Evolutionary conservation across 371 early-diverging fungal species (phyloP).

Genomic region (Rhizopus microsporus): DNA sequence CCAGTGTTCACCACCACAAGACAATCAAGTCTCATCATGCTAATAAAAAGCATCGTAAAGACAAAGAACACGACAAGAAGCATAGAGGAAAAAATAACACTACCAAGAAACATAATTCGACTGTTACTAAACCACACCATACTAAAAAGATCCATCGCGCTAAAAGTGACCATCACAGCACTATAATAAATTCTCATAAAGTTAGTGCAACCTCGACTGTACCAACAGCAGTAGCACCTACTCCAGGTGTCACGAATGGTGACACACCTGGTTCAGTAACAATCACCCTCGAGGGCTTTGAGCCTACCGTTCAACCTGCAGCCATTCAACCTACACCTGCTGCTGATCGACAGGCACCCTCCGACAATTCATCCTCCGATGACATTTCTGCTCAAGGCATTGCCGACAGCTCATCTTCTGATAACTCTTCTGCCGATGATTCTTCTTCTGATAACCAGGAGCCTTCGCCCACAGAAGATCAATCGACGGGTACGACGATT

Average conservation of each 20-base stretch:
- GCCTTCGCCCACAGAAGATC: background rate
- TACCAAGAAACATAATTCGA: background rate
- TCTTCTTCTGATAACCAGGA: background rate
- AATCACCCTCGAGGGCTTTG: background rate
- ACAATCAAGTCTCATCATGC: background rate
- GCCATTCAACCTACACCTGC: background rate
- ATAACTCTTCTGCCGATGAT: background rate
- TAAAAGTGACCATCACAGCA: background rate
- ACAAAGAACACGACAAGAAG: slow-evolving; percentile 1
- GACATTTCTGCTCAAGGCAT: background rate
- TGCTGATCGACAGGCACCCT: background rate
- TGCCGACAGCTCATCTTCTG: background rate
- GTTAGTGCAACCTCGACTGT: slow-evolving; percentile 1
- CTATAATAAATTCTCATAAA: background rate
- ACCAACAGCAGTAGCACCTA: background rate
- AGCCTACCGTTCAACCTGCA: background rate
- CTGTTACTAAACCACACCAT: background rate
- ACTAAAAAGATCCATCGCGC: background rate
- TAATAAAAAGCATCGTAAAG: background rate
- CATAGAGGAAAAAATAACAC: background rate
- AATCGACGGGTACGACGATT: background rate
- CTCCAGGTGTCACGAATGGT: background rate
- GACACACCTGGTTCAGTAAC: background rate
- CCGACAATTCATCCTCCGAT: background rate
- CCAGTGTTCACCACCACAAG: background rate